Conservation (phyloP, 2,329 filamentous ascomycete genomes). For the Fusarium sp. region DNA sequence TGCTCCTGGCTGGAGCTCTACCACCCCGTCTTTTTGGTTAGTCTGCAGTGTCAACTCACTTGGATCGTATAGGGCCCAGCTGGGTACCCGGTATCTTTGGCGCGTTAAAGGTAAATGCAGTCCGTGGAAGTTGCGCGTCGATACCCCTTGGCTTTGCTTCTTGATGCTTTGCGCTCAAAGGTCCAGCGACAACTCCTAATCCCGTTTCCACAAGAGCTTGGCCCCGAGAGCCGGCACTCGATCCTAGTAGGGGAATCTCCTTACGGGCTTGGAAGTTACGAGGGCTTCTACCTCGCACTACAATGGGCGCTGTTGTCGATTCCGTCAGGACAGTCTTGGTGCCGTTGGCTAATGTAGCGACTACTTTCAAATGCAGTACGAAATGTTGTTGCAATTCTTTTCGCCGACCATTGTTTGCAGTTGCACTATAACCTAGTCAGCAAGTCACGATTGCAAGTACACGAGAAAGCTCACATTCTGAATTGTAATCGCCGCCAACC, state of each 20-base stretch:
- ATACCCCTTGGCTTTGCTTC: slow-evolving; percentile 67
- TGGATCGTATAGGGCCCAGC: slow-evolving; percentile 69
- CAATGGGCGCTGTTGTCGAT: slow-evolving; percentile 89
- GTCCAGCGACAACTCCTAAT: slow-evolving; percentile 72
- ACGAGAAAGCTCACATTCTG: slow-evolving; percentile 72
- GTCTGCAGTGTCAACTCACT: slow-evolving; percentile 62
- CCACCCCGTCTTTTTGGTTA: background rate
- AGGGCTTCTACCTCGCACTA: slow-evolving; percentile 92
- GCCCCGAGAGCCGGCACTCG: slow-evolving; percentile 81
- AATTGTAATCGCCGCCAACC: slow-evolving; percentile 96
- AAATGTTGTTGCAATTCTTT: slow-evolving; percentile 98
- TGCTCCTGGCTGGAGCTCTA: background rate
- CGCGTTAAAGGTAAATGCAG: slow-evolving; percentile 71
- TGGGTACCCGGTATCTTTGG: slow-evolving; percentile 69
- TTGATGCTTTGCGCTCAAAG: slow-evolving; percentile 68
- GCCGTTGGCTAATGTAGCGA: slow-evolving; percentile 88
- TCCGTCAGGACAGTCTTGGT: slow-evolving; percentile 86
- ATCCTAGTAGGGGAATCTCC: slow-evolving; percentile 88
- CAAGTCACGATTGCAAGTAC: background rate
- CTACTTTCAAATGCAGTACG: slow-evolving; percentile 87
- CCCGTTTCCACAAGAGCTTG: slow-evolving; percentile 79
- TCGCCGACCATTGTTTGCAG: slow-evolving; percentile 93
- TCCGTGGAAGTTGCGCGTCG: slow-evolving; percentile 70
- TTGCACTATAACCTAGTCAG: slow-evolving; percentile 72
- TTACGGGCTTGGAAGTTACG: slow-evolving; percentile 96